phyloP scores from a whole-genome alignment of 345 rosid species.

The Populus ilicifolia region DNA sequence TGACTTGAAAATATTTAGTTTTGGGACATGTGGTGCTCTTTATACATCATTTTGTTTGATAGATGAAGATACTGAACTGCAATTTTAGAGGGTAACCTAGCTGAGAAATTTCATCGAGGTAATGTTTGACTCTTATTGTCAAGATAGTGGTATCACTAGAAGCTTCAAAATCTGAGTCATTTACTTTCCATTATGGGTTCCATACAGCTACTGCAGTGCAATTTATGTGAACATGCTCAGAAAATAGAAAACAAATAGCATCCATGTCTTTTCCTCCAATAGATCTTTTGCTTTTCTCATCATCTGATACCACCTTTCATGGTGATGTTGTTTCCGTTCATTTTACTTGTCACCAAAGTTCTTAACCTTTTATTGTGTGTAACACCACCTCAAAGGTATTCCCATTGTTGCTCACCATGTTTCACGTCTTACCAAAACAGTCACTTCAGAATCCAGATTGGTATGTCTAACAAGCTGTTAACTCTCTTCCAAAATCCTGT shows the following conservation, averaged over 20 bases:
- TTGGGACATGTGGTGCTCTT: not conserved
- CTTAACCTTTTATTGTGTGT: not conserved
- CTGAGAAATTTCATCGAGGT: not conserved
- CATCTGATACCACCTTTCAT: not conserved
- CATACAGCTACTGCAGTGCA: too few relatives aligned
- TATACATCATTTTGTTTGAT: not conserved
- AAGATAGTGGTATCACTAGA: not conserved
- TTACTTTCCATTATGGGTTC: not conserved
- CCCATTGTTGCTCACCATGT: not conserved
- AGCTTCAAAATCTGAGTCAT: not conserved
- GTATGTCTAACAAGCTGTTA: not conserved
- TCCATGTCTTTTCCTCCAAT: too few relatives aligned
- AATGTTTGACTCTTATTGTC: not conserved
- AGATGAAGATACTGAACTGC: not conserved
- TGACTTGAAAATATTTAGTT: not conserved
- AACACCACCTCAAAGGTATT: not conserved
- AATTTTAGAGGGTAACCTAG: not conserved
- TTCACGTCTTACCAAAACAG: not conserved
- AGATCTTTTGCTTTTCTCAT: not conserved
- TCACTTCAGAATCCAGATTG: not conserved
- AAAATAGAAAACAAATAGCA: not conserved
- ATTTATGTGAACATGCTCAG: too few relatives aligned
- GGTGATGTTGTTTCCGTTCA: not conserved
- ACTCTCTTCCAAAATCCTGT: not conserved
- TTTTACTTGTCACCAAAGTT: not conserved